Conservation (phyloP, 225 moss, liverwort and hornwort species). For the Neckera pumila region DNA sequence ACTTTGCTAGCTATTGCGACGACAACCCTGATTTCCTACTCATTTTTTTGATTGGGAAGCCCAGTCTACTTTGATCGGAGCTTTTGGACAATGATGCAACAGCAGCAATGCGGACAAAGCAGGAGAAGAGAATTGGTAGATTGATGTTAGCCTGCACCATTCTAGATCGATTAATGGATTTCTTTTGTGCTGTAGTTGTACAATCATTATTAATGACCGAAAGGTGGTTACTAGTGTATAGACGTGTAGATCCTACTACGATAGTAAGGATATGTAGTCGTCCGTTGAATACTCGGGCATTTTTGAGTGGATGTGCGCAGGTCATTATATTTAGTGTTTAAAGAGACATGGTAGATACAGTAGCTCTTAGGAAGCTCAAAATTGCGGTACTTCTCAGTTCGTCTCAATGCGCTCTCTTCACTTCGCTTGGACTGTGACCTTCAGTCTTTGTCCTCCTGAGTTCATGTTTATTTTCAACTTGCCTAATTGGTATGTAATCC, state of each 20-base stretch:
- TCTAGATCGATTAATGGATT: not conserved
- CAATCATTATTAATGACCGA: not conserved
- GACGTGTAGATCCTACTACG: not conserved
- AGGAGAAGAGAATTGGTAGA: not conserved
- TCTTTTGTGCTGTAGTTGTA: slow-evolving; percentile 3
- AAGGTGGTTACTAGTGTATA: slow-evolving; percentile 2
- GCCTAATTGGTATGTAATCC: not conserved
- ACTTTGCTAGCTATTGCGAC: slow-evolving; percentile 61
- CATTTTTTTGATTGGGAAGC: slow-evolving; percentile 71
- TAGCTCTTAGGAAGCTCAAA: not conserved
- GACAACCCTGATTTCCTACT: slow-evolving; percentile 77
- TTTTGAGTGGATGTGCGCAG: not conserved
- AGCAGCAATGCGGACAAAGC: not conserved
- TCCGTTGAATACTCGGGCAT: not conserved
- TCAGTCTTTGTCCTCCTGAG: not conserved
- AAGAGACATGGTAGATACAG: not conserved
- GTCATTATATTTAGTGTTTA: not conserved
- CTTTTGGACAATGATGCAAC: not conserved
- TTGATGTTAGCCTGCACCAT: not conserved
- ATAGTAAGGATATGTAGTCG: not conserved
- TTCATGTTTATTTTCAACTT: not conserved
- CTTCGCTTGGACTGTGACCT: not conserved
- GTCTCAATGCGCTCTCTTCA: not conserved
- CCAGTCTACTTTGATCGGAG: slow-evolving; percentile 32
- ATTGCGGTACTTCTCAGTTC: not conserved